Evolutionary conservation across 345 rosid species (phyloP).

Genomic region (Brassica napus): DNA sequence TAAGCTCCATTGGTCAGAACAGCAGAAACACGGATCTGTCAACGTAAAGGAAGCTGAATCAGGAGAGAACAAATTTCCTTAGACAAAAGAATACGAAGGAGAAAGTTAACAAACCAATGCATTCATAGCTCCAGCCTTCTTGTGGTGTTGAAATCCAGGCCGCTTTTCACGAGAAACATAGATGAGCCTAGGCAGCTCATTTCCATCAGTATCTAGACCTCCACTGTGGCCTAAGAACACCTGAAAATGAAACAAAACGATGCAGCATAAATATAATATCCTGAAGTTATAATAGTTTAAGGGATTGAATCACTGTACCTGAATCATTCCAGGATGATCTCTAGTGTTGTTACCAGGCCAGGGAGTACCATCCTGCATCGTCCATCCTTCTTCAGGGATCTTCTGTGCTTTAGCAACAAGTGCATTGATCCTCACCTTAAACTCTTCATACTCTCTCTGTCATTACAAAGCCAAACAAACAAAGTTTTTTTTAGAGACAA

Average conservation of each 20-base stretch:
- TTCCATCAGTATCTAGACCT: slow-evolving; percentile 91
- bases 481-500: background rate
- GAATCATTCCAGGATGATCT: slow-evolving; percentile 99
- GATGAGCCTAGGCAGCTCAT: slow-evolving; percentile 95
- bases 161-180: slow-evolving; percentile 99
- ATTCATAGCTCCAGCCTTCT: slow-evolving; percentile 99
- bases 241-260: slow-evolving; percentile 36
- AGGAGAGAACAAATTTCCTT: background rate
- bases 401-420: slow-evolving; percentile 97
- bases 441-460: slow-evolving; percentile 98
- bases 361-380: slow-evolving; percentile 98
- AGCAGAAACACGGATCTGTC: slow-evolving; percentile 96
- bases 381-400: slow-evolving; percentile 99
- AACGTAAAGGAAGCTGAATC: slow-evolving; percentile 19
- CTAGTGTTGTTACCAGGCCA: slow-evolving; percentile 99
- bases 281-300: background rate
- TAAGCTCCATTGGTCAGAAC: slow-evolving; percentile 97
- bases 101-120: slow-evolving; percentile 65
- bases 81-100: background rate
- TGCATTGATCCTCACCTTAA: slow-evolving; percentile 93
- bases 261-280: background rate
- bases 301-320: slow-evolving; percentile 42
- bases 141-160: slow-evolving; percentile 98
- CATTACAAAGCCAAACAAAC: background rate
- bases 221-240: slow-evolving; percentile 98